A percentile compares a stretch with the other conserved stretches of the same genome.
Conservation (phyloP, 768 basidiomycete species). For the Calocybe gangraenosa region DNA sequence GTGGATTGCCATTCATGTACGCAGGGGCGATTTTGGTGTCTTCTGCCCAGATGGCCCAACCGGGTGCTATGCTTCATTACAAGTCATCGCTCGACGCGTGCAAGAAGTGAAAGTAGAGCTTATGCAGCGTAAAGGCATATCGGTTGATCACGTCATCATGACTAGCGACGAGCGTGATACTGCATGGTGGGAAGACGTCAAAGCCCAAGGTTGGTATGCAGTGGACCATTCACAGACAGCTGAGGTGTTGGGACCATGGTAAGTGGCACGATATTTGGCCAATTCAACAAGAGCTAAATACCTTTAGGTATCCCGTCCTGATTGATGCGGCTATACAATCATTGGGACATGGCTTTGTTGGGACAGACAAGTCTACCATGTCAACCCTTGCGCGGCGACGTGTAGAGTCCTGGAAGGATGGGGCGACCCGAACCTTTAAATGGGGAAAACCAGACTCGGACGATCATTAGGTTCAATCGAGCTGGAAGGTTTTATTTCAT, state of each 20-base stretch:
- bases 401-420: slow-evolving; percentile 63
- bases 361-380: slow-evolving; percentile 71
- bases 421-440: slow-evolving; percentile 44
- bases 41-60: slow-evolving; percentile 40
- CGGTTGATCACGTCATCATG: slow-evolving; percentile 52
- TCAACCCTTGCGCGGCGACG: slow-evolving; percentile 61
- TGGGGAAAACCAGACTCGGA: slow-evolving; percentile 60
- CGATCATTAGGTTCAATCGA: slow-evolving; percentile 40
- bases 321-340: slow-evolving; percentile 74
- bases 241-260: slow-evolving; percentile 48
- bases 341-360: slow-evolving; percentile 62
- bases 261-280: slow-evolving; percentile 13
- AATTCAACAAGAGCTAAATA: not conserved
- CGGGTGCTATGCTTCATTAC: slow-evolving; percentile 52
- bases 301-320: slow-evolving; percentile 62
- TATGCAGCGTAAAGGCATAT: slow-evolving; percentile 36
- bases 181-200: slow-evolving; percentile 56
- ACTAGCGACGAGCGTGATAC: slow-evolving; percentile 59
- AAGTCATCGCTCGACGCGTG: slow-evolving; percentile 50
- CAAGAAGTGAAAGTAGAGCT: slow-evolving; percentile 51
- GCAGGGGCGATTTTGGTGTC: slow-evolving; percentile 49
- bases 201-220: slow-evolving; percentile 44
- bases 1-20: slow-evolving; percentile 57
- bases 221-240: slow-evolving; percentile 48
- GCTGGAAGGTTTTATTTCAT: not conserved